Conservation (phyloP, 2,329 filamentous ascomycete species). For the Epichloe glyceriae region DNA sequence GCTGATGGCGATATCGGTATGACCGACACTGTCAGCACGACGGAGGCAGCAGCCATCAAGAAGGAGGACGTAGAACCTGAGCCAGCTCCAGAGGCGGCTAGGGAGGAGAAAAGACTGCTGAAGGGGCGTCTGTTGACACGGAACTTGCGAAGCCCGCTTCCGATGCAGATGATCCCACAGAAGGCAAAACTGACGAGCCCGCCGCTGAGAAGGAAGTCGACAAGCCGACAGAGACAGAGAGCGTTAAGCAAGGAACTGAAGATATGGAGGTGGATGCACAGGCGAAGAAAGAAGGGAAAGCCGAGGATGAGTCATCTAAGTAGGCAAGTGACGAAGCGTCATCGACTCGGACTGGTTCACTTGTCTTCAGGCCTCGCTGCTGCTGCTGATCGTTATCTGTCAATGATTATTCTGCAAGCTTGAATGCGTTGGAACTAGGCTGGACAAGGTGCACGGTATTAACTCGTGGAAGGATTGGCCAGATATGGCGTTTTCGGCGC, state of each 20-base stretch:
- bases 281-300: slow-evolving; percentile 15
- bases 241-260: slow-evolving; percentile 13
- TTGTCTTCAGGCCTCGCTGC: background rate
- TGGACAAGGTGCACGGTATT: slow-evolving; percentile 2
- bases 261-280: slow-evolving; percentile 24
- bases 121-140: slow-evolving; percentile 11
- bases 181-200: slow-evolving; percentile 11
- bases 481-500: slow-evolving; percentile 10
- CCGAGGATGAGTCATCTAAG: slow-evolving; percentile 11
- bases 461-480: background rate
- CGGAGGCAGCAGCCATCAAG: slow-evolving; percentile 23
- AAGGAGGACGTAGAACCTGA: slow-evolving; percentile 25
- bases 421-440: background rate
- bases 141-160: slow-evolving; percentile 7
- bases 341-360: background rate
- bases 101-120: slow-evolving; percentile 18
- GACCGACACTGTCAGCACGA: slow-evolving; percentile 24
- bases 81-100: slow-evolving; percentile 19
- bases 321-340: slow-evolving; percentile 11
- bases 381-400: background rate
- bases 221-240: slow-evolving; percentile 11
- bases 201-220: slow-evolving; percentile 11
- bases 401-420: background rate
- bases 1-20: slow-evolving; percentile 40
- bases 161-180: slow-evolving; percentile 4